Evolutionary conservation across 805 yeast species (phyloP), one percentile per base, ranked within the genome.

Genomic region (Metschnikowia lochheadii): DNA sequence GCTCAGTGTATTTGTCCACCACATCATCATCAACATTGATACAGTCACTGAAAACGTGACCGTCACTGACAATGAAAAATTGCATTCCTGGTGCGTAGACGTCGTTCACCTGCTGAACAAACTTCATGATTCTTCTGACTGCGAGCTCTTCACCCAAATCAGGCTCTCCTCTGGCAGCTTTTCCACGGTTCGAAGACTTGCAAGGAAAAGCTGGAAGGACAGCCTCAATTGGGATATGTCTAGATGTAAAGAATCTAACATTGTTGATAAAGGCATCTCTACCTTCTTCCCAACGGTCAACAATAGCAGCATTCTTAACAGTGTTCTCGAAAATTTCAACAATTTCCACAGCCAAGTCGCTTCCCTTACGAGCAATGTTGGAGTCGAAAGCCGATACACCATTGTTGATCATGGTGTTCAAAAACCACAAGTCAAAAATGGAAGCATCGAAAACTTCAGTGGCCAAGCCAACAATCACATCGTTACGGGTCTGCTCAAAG

Each of bases 191-290:
- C n/a, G 84, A 80, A 0, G 84, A 78, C 60, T 81, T 82, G 58
- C 85, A 81, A 8, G 86, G 86, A 53, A 82, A 82, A 0, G 86
- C 86, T 5, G 86, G 86, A 46, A 82, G 65, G 7, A 81, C 82
- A 13, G 82, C 79, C 61, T 81, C 82, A 53, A 82, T 71, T 37
- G 72, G 73, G 31, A 73, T 49, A 54, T 69, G 66, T 59, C 81
- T 70, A 38, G 75, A 69, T 21, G 82, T 79, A 59, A 78, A 82
- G 59, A 75, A 79, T 29, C 68, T 66, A 5, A 76, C 73, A 48
- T 68, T 70, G 26, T 67, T 63, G 8, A 70, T 60, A 55, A 81
- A 82, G 40, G 67, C 65, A 0, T 60, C 70, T 42, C 72, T 65
- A 7, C 70, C 72, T 6, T 57, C 54, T 10, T 67, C 68, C 85